These are phyloP conservation scores for Xylaria curta DNA, from an alignment of 495 filamentous ascomycete genomes.

Conservation along the genomic window DNA sequence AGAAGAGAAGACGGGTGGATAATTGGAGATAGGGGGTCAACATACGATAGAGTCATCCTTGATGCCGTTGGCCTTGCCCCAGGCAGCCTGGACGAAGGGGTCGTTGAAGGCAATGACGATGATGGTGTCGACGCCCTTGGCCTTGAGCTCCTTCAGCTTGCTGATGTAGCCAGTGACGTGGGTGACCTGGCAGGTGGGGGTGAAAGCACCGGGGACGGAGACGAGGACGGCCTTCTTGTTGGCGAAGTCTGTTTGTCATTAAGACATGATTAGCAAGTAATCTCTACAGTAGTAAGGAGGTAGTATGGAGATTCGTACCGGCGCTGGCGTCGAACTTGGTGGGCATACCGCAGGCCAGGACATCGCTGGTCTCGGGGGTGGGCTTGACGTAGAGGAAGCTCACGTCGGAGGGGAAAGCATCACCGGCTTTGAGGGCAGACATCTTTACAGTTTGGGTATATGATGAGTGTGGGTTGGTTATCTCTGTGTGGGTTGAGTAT, in stretches of 20 bases:
- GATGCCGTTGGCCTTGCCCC: constrained; percentile 91
- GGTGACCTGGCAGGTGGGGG: constrained; percentile 84
- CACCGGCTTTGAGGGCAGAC: constrained; percentile 77
- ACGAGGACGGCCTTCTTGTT: constrained; percentile 92
- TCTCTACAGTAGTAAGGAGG: background rate
- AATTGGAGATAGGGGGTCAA: background rate
- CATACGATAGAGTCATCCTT: constrained; percentile 79
- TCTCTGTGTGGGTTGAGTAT: background rate
- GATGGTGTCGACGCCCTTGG: constrained; percentile 86
- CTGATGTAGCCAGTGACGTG: constrained; percentile 88
- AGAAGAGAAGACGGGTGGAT: background rate
- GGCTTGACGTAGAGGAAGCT: constrained; percentile 81
- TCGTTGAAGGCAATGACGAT: constrained; percentile 90
- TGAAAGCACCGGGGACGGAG: constrained; percentile 93
- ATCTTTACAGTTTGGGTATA: constrained; percentile 52
- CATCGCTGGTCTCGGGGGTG: constrained; percentile 63
- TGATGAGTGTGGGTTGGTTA: background rate
- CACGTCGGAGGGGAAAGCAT: constrained; percentile 81
- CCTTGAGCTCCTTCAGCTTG: constrained; percentile 73
- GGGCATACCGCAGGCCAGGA: constrained; percentile 80
- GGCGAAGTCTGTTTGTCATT: constrained; percentile 64
- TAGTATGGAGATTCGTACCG: constrained; percentile 41
- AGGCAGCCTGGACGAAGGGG: constrained; percentile 90
- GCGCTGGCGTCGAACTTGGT: constrained; percentile 83
- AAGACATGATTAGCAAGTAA: background rate